Evolutionary conservation across 2,329 filamentous ascomycete genomes (phyloP).

Genomic region (Calonectria multiphialidica): DNA sequence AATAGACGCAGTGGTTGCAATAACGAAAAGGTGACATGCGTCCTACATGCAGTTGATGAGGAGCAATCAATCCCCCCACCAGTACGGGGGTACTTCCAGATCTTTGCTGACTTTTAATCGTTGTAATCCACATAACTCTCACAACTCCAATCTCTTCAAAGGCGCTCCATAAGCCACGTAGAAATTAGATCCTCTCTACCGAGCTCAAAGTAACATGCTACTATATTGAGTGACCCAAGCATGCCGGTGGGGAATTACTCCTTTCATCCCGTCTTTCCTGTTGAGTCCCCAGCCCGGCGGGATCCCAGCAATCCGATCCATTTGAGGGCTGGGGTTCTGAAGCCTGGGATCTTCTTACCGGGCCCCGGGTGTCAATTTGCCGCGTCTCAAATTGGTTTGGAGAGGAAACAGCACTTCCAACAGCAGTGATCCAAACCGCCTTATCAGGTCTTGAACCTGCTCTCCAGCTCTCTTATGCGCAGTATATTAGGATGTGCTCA

Average conservation of each 20-base stretch:
- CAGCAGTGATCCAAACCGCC: not conserved
- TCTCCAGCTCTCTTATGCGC: not conserved
- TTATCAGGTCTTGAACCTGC: not conserved
- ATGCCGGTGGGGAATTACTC: constrained; percentile 12
- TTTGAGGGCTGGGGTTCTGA: not conserved
- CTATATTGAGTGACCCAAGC: not conserved
- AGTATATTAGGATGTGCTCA: not conserved
- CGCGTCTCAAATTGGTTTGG: constrained; percentile 18
- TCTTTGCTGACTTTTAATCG: not conserved
- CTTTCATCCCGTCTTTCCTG: constrained; percentile 17
- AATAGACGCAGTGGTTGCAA: not conserved
- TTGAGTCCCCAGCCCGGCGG: not conserved
- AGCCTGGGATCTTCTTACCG: not conserved
- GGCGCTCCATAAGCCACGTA: not conserved
- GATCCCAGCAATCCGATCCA: constrained; percentile 18
- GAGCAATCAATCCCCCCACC: not conserved
- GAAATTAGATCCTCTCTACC: not conserved
- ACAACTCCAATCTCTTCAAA: not conserved
- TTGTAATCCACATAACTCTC: not conserved
- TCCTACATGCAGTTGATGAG: not conserved
- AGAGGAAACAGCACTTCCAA: not conserved
- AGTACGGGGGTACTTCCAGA: not conserved
- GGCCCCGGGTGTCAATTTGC: not conserved
- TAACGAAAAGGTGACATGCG: not conserved
- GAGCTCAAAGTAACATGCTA: not conserved